Evolutionary conservation across 352 stramenopile species (phyloP), one percentile per base, ranked within the genome.

Genomic region (Phytophthora syringae): DNA sequence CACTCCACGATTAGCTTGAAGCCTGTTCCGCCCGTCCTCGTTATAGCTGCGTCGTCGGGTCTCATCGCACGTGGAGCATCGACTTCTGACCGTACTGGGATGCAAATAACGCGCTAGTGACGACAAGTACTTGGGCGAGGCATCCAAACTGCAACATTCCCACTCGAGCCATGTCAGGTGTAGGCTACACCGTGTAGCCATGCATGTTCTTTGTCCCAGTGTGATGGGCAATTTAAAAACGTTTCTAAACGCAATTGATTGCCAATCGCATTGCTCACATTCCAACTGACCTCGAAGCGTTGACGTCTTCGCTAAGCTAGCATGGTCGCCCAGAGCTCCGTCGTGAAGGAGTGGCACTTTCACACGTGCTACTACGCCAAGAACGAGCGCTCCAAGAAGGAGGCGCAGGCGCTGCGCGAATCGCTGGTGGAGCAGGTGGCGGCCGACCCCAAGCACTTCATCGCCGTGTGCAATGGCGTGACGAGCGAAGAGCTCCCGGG

Each of bases 301-400:
- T 10, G 59, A 42, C 59, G 11, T 51, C 67, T n/a, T n/a, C n/a
- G n/a, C n/a, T n/a, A n/a, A n/a, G n/a, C n/a, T 11, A 74, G 50
- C 49, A 47, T 42, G 28, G 30, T 61, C 5, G 48, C 50, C 30
- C 55, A 55, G 42, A 63, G 43, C 10, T 39, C 54, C 36, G 75
- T 90, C 36, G 75, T 90, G 60, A 82, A 86, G 57, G 85, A 93
- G 43, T 93, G 79, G 76, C 85, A 92, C 48, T 92, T 93, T 62
- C 85, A 93, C 66, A 76, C 77, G 22, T 93, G 84, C 68, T 92
- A 71, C 67, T 85, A 79, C 60, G 74, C 74, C 45, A 79, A 47
- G 47, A 90, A 77, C 57, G 57, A 79, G 53, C 49, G 54, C 27
- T 79, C 60, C 37, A 75, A 62, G 20, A 62, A 67, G 25, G 75